phyloP scores from a whole-genome alignment of 805 yeast genomes.

The Vanderwaltozyma polyspora region DNA sequence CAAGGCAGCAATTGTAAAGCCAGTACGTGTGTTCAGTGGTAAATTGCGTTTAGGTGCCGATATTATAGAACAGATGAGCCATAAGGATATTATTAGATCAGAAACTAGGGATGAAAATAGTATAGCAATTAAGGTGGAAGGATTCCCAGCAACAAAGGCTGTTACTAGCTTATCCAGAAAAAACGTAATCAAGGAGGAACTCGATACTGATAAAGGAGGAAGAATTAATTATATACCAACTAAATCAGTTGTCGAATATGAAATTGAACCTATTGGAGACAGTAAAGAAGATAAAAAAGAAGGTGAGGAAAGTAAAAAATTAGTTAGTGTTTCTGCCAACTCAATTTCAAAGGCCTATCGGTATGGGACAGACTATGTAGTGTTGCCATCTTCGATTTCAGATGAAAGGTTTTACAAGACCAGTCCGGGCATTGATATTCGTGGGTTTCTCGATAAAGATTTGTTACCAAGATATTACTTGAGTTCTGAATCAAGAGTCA shows the following conservation, averaged over 20 bases:
- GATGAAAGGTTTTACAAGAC: slow-evolving; percentile 32
- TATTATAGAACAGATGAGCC: neutral
- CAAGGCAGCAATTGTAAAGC: slow-evolving; percentile 14
- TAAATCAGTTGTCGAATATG: slow-evolving; percentile 17
- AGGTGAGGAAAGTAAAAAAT: slow-evolving; percentile 17
- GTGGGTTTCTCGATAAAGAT: slow-evolving; percentile 43
- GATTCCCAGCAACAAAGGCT: slow-evolving; percentile 40
- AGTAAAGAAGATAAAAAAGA: slow-evolving; percentile 7
- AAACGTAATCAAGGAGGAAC: slow-evolving; percentile 12
- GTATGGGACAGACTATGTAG: slow-evolving; percentile 51
- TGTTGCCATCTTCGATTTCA: slow-evolving; percentile 39
- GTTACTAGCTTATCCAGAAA: slow-evolving; percentile 15
- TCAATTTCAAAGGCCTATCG: slow-evolving; percentile 49
- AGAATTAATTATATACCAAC: slow-evolving; percentile 8
- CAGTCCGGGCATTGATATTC: slow-evolving; percentile 46
- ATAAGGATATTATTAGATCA: neutral
- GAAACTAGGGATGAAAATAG: slow-evolving; percentile 9
- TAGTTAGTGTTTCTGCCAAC: slow-evolving; percentile 23
- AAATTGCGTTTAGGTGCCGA: slow-evolving; percentile 21
- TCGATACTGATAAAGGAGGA: slow-evolving; percentile 3
- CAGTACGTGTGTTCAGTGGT: slow-evolving; percentile 24
- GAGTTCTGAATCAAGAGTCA: slow-evolving; percentile 45
- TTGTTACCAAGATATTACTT: slow-evolving; percentile 49
- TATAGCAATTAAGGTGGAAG: slow-evolving; percentile 41
- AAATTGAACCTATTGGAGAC: no score